These are phyloP conservation scores for Carex arenaria DNA, from an alignment of 202 grass and related monocot genomes.

Conservation along the genomic window DNA sequence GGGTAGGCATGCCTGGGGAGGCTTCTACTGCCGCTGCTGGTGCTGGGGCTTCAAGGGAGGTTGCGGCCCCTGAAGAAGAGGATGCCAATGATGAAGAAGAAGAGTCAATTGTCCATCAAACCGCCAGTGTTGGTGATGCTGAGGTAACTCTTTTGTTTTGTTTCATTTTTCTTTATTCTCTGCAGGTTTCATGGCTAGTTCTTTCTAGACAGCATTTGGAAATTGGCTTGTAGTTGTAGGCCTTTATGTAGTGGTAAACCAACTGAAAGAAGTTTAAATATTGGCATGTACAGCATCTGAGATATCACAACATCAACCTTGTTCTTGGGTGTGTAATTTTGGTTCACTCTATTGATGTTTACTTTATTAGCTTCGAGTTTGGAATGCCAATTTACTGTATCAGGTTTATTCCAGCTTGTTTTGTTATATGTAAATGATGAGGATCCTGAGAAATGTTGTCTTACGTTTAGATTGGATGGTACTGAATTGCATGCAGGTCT, in stretches of 20 bases:
- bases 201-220: background rate
- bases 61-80: slow-evolving; percentile 39
- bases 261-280: too few relatives aligned
- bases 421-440: too few relatives aligned
- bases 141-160: slow-evolving; percentile 37
- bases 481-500: background rate
- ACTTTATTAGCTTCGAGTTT: background rate
- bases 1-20: slow-evolving; percentile 49
- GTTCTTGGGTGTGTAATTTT: background rate
- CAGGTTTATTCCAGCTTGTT: too few relatives aligned
- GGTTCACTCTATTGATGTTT: background rate
- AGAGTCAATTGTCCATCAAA: slow-evolving; percentile 75
- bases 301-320: too few relatives aligned
- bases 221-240: background rate
- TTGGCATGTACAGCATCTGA: background rate
- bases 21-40: slow-evolving; percentile 34
- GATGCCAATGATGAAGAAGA: slow-evolving; percentile 57
- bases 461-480: too few relatives aligned
- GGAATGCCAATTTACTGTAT: background rate
- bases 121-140: slow-evolving; percentile 74
- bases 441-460: too few relatives aligned
- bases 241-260: background rate
- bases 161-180: background rate
- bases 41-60: slow-evolving; percentile 34
- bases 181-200: background rate